Conservation (phyloP, 2,329 filamentous ascomycete genomes). For the Claviceps arundinis region DNA sequence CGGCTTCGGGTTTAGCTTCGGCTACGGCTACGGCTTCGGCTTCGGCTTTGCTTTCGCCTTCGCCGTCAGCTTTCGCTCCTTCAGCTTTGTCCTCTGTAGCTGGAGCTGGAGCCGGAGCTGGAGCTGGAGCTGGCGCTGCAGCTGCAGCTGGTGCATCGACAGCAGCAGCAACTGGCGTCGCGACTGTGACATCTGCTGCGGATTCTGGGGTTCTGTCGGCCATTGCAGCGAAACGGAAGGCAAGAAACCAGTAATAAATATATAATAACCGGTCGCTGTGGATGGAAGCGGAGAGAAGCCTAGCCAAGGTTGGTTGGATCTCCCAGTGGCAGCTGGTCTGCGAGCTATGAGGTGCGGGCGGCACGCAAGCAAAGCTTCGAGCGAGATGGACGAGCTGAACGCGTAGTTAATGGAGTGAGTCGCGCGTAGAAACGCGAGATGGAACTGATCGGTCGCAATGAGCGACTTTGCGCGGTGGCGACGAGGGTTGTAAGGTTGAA, state of each 20-base stretch:
- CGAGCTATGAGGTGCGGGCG: background rate
- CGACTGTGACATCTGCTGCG: conserved; percentile 19
- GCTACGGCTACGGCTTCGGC: background rate
- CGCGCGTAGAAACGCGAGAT: conserved; percentile 7
- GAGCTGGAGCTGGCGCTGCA: background rate
- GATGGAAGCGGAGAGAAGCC: background rate
- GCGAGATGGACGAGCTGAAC: conserved; percentile 4
- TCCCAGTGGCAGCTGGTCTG: background rate
- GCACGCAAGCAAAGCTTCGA: conserved; percentile 5
- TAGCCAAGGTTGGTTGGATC: background rate
- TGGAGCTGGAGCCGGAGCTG: conserved; percentile 1
- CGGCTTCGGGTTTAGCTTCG: conserved; percentile 11
- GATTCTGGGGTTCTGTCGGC: conserved; percentile 25
- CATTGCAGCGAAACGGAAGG: conserved; percentile 17
- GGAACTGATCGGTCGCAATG: conserved; percentile 3
- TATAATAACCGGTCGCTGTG: background rate
- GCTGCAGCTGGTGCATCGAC: conserved; percentile 1
- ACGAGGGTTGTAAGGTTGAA: conserved; percentile 1
- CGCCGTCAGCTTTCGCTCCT: conserved; percentile 10
- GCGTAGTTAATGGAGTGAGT: conserved; percentile 9
- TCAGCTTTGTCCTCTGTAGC: conserved; percentile 11
- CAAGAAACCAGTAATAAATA: conserved; percentile 6
- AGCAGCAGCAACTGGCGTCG: conserved; percentile 17
- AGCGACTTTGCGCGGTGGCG: conserved; percentile 3
- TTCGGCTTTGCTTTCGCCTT: conserved; percentile 12